These are phyloP conservation scores for Erythrobasidium hasegawianum DNA, from an alignment of 1,284 basidiomycete species.

Conservation along the genomic window DNA sequence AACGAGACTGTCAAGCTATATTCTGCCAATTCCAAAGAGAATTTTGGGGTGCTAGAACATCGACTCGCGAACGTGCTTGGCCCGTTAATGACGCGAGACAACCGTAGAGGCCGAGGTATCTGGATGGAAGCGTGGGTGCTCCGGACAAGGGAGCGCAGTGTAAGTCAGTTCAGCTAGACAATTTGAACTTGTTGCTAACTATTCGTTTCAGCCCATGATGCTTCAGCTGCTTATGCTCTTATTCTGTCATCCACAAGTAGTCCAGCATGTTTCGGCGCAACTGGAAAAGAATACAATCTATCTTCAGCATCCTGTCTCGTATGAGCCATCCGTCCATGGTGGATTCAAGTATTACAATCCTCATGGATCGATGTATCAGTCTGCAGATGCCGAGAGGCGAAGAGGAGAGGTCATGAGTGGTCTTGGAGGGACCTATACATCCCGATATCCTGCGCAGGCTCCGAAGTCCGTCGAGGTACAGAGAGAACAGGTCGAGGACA, in stretches of 20 bases:
- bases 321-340: slow-evolving; percentile 60
- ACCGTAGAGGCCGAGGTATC: slow-evolving; percentile 56
- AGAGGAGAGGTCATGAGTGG: slow-evolving; percentile 26
- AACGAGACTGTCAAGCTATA: slow-evolving; percentile 77
- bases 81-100: slow-evolving; percentile 56
- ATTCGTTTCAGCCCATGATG: slow-evolving; percentile 62
- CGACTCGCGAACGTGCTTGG: slow-evolving; percentile 71
- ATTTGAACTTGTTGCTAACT: slow-evolving; percentile 7
- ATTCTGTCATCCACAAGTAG: slow-evolving; percentile 87
- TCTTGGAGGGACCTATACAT: slow-evolving; percentile 2
- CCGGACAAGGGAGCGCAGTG: slow-evolving; percentile 49
- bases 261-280: slow-evolving; percentile 70
- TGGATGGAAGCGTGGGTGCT: slow-evolving; percentile 65
- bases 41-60: slow-evolving; percentile 79
- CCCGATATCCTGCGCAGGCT: slow-evolving; percentile 4
- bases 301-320: slow-evolving; percentile 70
- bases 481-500: slow-evolving; percentile 84
- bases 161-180: slow-evolving; percentile 40
- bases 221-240: slow-evolving; percentile 78
- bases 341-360: slow-evolving; percentile 75
- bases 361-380: slow-evolving; percentile 56
- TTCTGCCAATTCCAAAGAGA: slow-evolving; percentile 59
- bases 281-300: slow-evolving; percentile 60
- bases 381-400: slow-evolving; percentile 36
- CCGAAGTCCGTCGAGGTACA: slow-evolving; percentile 78